Evolutionary conservation across 305 asterid genomes (phyloP).

Genomic region (Lippia alba): DNA sequence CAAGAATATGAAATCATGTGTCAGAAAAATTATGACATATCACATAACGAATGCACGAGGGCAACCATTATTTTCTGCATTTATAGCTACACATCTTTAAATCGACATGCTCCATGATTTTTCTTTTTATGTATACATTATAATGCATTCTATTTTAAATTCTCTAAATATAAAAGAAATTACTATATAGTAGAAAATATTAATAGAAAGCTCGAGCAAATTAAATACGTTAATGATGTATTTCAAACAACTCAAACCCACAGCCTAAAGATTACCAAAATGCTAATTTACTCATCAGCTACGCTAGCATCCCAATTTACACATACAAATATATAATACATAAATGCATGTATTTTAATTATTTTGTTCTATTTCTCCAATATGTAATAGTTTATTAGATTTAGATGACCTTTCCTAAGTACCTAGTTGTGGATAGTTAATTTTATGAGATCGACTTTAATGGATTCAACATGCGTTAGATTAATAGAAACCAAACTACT

Average conservation of each 20-base stretch:
- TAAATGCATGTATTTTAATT: not conserved
- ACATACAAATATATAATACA: too few relatives aligned
- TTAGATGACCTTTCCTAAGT: conserved; percentile 24
- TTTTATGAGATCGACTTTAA: conserved; percentile 29
- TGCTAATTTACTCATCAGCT: too few relatives aligned
- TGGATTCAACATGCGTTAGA: conserved; percentile 4
- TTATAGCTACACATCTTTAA: conserved; percentile 3
- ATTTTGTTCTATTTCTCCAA: not conserved
- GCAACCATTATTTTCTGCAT: not conserved
- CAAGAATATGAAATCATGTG: too few relatives aligned
- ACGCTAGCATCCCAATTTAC: too few relatives aligned
- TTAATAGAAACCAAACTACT: not conserved
- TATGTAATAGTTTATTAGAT: not conserved
- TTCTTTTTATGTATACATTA: not conserved
- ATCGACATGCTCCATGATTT: not conserved
- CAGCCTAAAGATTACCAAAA: too few relatives aligned
- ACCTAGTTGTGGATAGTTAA: conserved; percentile 3
- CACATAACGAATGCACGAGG: not conserved
- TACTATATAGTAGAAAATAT: too few relatives aligned
- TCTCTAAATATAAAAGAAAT: too few relatives aligned
- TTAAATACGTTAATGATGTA: too few relatives aligned
- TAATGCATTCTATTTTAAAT: too few relatives aligned
- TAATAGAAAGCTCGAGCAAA: too few relatives aligned
- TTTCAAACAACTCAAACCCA: too few relatives aligned
- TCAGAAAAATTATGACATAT: not conserved